Conservation (phyloP, 2,329 filamentous ascomycete species). For the Botrytis fragariae region DNA sequence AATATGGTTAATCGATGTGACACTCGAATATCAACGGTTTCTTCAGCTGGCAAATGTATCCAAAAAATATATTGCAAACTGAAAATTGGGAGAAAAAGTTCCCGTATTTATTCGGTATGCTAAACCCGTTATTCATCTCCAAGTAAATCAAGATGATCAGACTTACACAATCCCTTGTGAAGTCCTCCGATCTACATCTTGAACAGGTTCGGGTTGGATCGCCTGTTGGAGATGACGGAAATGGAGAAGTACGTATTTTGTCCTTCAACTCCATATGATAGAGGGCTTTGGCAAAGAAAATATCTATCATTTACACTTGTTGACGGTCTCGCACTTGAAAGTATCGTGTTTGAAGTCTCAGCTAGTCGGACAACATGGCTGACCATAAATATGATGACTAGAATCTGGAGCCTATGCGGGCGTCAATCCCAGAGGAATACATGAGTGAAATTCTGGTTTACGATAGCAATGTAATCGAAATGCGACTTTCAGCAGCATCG, state of each 20-base stretch:
- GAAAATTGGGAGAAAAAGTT: neutral
- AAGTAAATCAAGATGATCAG: neutral
- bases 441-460: neutral
- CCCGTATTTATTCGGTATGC: rapidly evolving
- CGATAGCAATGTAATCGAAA: neutral
- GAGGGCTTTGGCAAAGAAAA: neutral
- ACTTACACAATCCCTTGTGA: neutral
- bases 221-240: neutral
- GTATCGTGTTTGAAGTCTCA: neutral
- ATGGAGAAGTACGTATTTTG: neutral
- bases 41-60: neutral
- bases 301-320: neutral
- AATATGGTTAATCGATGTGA: neutral
- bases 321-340: neutral
- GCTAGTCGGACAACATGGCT: neutral
- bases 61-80: neutral
- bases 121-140: neutral
- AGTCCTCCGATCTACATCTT: neutral
- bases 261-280: neutral
- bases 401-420: neutral
- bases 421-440: neutral
- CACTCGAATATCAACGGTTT: neutral
- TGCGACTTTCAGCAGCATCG: neutral
- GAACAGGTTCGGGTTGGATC: neutral
- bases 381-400: neutral